Percentiles rank a stretch among this genome's conserved stretches.
Evolutionary conservation across 202 grass and related monocot genomes (phyloP).

Genomic region (Panicum hallii): DNA sequence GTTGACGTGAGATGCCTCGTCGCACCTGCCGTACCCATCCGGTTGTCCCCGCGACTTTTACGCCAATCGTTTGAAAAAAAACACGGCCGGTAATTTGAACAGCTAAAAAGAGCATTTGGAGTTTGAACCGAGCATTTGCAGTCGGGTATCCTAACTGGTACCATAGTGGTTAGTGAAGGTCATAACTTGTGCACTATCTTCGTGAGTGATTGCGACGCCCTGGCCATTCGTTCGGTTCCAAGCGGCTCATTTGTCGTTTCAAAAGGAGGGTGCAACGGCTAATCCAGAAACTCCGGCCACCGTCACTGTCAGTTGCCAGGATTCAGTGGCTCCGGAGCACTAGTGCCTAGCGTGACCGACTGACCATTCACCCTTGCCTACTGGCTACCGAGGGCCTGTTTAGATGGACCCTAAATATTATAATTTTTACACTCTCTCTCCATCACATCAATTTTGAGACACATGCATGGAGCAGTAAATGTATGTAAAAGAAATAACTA

Average conservation of each 20-base stretch:
- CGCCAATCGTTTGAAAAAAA: slow-evolving; percentile 21
- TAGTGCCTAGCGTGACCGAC: background rate
- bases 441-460: too few relatives aligned
- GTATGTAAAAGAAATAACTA: too few relatives aligned
- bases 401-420: too few relatives aligned
- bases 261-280: slow-evolving; percentile 41
- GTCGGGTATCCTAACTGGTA: slow-evolving; percentile 15
- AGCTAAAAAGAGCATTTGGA: background rate
- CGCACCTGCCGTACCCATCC: background rate
- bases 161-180: background rate
- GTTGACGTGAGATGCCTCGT: background rate
- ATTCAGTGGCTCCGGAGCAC: background rate
- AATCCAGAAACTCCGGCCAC: background rate
- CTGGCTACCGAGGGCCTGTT: too few relatives aligned
- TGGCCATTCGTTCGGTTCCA: background rate
- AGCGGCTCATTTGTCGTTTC: background rate
- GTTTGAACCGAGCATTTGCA: slow-evolving; percentile 20
- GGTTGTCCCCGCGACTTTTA: background rate
- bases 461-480: too few relatives aligned
- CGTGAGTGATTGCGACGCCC: slow-evolving; percentile 21
- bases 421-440: too few relatives aligned
- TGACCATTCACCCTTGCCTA: background rate
- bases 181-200: background rate
- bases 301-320: background rate
- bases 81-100: background rate